Base-by-base conservation (phyloP, 2,329 filamentous ascomycete species). In the Cordyceps fumosorosea region DNA sequence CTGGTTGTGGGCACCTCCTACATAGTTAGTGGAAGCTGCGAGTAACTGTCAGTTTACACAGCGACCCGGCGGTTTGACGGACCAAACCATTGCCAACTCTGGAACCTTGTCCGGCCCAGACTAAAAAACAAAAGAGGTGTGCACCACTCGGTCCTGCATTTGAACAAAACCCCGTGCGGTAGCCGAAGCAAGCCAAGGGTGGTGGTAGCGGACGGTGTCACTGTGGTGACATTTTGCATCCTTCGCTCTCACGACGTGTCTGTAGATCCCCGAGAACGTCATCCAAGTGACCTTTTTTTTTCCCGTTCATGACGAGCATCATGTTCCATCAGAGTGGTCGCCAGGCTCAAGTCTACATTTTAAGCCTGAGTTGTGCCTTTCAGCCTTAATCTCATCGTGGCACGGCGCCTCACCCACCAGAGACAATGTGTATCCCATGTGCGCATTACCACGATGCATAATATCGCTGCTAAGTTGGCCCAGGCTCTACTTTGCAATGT, bases 1-100 rank as follows among this genome's bases (percentile, higher is more conserved):
- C 34, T 54, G 34, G 34, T 37, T 24, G 44, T 22, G 8, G 42
- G 6, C 44, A 12, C n/a, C 44, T 7, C 5, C 16, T n/a, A 7
- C 4, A 4, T 45, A 45, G 42, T 45, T 18, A 32, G 29, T 8
- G 42, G 18, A n/a, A 20, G 42, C 16, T n/a, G n/a, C n/a, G 29
- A 29, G 29, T 29, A 29, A 29, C 26, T 29, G 6, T 6, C 6
- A 29, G 26, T 22, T 42, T 54, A 20, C 24, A 24, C 32, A 42
- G 24, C 16, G 50, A 12, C 10, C 2, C 3, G 50, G 26, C 4
- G 32, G 20, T 14, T 20, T 18, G 34, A 51, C 45, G 45, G 45
- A 20, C 32, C 20, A 51, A 32, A 58, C 56, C 56, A 51, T 51
- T 51, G 40, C 56, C 56, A 51, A 58, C 56, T 58, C 45, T 58